Evolutionary conservation across 2,329 filamentous ascomycete genomes (phyloP), one percentile per base, ranked within the genome.

Genomic region (Fonsecaea multimorphosa): DNA sequence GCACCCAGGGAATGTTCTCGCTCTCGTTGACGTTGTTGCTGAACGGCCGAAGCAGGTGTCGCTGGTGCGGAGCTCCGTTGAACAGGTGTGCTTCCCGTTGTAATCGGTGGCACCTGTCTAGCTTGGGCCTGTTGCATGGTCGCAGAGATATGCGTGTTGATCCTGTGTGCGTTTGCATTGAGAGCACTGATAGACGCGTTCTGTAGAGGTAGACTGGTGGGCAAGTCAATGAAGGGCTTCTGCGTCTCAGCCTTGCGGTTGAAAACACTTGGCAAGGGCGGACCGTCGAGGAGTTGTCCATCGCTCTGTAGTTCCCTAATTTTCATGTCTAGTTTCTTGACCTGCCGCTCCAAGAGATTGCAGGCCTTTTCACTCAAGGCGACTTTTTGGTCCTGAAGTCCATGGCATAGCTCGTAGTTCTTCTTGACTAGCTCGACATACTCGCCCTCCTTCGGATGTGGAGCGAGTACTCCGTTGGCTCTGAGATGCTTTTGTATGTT

Each of bases 401-500:
- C 78, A 58, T 86, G 81, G 58, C 83, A 83, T 60, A 81, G 80
- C 68, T 89, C 86, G 72, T 84, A 85, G 68, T 85, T 85, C 67
- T 87, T 80, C 61, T 83, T 74, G 57, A 89, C 84, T 8, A 80
- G 78, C 70, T 86, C 87, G 61, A 79, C 80, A 73, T 88, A 88
- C 5, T 82, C 80, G 60, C 87, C 86, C 73, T 89, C 87, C 72
- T 89, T 89, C 0, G 87, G 86, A 68, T 89, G 87, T 36, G 83
- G 82, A 1, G 85, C 79, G 52, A 88, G 80, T 71, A 85, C 85
- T 62, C 87, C 86, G 69, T 89, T 87, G 9, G 84, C 72, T 70
- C 87, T 88, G 74, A 89, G 84, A 76, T 87, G 88, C 72, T 88
- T 89, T 71, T 89, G 87, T n/a, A 89, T 78, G 63, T 84, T 86